Evolutionary conservation across 129 eudicot genomes (phyloP), one percentile per base, ranked within the genome.

Genomic region (Deinandra increscens): DNA sequence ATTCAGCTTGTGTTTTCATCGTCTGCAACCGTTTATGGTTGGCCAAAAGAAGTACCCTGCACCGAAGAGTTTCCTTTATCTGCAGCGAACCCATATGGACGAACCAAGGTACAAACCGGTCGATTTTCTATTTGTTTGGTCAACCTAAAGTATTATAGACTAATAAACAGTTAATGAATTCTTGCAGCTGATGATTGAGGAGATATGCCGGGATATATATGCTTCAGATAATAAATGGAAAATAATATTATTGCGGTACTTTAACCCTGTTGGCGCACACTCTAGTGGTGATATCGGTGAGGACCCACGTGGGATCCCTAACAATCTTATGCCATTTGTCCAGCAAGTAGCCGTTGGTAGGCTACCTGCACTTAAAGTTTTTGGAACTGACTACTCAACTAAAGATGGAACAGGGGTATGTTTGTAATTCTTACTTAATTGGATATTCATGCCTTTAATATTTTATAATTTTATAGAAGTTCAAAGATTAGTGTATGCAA

Each of bases 331-430:
- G 99, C 99, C 99, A 10, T 94, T 69, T 82, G 96, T 89, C 55
- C 99, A 94, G 44, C 99, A 94, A 90, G 96, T 94, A n/a, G 99
- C 99, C 34, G 97, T 94, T 76, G 99, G 96, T 51, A 85, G 99
- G 75, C 63, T 84, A 36, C 87, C 95, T 72, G 78, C 83, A 6
- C 83, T 94, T n/a, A 87, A 82, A 49, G 86, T 94, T 38, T 89
- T 72, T 75, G 99, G 99, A 73, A 85, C 86, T 29, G 97, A 94
- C 74, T 94, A 89, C 76, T 66, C 78, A 46, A 94, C 99, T 2
- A 82, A 67, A 65, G 99, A 94, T 75, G 99, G 99, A 67, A 94
- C 99, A 33, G 99, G 97, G 93, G 99, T 94, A 87, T 78, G 65
- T 69, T 50, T 29, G 43, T 1, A 44, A 23, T 44, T 55, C 33